Percentiles rank a stretch among this genome's conserved stretches.
phyloP scores from a whole-genome alignment of 352 stramenopile species.

The Phytophthora kernoviae region DNA sequence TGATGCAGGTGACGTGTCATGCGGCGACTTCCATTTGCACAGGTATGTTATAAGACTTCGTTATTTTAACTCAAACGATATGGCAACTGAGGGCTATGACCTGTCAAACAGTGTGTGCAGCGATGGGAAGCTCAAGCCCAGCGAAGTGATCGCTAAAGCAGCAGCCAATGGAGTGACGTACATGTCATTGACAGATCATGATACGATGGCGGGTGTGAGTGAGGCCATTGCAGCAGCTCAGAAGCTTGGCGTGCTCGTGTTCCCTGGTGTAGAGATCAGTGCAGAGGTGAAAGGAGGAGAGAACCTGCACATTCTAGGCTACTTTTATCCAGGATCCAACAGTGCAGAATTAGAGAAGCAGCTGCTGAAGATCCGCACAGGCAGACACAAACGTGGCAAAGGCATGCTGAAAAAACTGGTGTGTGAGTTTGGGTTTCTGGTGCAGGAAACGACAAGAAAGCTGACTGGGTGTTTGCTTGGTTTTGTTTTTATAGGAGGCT shows the following conservation, averaged over 20 bases:
- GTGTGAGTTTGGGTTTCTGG: constrained; percentile 3
- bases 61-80: not conserved
- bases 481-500: constrained; percentile 42
- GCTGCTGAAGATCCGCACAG: constrained; percentile 79
- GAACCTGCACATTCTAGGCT: constrained; percentile 87
- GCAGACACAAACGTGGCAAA: constrained; percentile 80
- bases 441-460: not conserved
- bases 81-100: not conserved
- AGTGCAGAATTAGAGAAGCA: constrained; percentile 72
- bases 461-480: too few species aligned
- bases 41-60: constrained; percentile 44
- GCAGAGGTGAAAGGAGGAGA: constrained; percentile 84
- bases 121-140: constrained; percentile 79
- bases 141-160: constrained; percentile 77
- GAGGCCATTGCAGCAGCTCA: constrained; percentile 75
- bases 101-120: constrained; percentile 65
- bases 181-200: constrained; percentile 87
- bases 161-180: constrained; percentile 77
- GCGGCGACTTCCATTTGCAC: constrained; percentile 86
- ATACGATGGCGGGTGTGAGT: constrained; percentile 83
- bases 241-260: constrained; percentile 69
- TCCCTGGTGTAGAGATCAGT: constrained; percentile 87
- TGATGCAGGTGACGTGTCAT: constrained; percentile 60
- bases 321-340: constrained; percentile 85
- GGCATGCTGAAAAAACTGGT: constrained; percentile 86